Conservation (phyloP, 352 stramenopile genomes). For the Globisporangium iwayamae region DNA sequence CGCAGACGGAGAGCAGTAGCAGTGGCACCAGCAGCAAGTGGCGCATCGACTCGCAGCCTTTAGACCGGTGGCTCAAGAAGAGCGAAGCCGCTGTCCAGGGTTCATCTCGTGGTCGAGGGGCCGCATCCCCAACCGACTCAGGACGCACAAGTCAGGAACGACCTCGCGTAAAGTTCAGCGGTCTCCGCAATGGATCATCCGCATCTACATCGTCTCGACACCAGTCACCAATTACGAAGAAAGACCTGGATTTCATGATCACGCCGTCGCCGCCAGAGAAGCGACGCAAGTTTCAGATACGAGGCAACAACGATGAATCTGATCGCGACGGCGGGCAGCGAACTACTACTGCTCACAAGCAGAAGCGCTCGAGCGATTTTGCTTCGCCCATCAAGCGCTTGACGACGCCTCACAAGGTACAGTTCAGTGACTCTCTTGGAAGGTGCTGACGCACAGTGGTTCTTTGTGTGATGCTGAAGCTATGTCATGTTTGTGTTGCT, state of each 20-base stretch:
- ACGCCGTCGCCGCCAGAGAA: not conserved
- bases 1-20: not conserved
- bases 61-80: constrained; percentile 15
- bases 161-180: not conserved
- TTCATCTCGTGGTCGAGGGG: too few relatives aligned
- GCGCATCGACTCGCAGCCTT: constrained; percentile 15
- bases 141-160: not conserved
- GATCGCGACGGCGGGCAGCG: not conserved
- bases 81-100: not conserved
- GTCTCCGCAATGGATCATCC: not conserved
- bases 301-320: not conserved
- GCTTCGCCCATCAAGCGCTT: not conserved
- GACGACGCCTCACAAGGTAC: not conserved
- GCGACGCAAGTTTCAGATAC: not conserved
- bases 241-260: constrained; percentile 2
- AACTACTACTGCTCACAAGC: constrained; percentile 1
- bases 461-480: too few relatives aligned
- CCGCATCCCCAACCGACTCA: too few relatives aligned
- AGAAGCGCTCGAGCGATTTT: constrained; percentile 14
- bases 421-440: not conserved
- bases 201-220: not conserved
- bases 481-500: too few relatives aligned
- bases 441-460: too few relatives aligned
- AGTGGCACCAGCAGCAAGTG: constrained; percentile 1
- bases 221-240: not conserved